Evolutionary conservation across 2,329 filamentous ascomycete genomes (phyloP).

Genomic region (Penicillium frequentans): DNA sequence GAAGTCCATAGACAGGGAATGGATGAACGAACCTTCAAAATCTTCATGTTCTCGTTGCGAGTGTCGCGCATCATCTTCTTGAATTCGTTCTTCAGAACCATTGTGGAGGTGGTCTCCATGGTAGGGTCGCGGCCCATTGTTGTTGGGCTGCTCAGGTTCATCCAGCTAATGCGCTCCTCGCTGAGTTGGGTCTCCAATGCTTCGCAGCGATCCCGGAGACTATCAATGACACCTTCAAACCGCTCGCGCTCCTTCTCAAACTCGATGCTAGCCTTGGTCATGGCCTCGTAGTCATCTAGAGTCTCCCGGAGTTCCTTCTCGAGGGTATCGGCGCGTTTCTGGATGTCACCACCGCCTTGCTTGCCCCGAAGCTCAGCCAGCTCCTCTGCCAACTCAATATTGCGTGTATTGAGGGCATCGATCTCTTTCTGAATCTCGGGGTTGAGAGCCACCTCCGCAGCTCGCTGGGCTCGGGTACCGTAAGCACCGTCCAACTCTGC

Average conservation of each 20-base stretch:
- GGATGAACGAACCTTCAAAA: constrained; percentile 58
- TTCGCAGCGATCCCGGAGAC: constrained; percentile 63
- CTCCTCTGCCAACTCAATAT: constrained; percentile 48
- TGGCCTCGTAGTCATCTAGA: constrained; percentile 67
- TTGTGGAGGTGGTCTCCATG: constrained; percentile 63
- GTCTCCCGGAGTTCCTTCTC: constrained; percentile 68
- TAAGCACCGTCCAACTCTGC: constrained; percentile 95
- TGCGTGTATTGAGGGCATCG: constrained; percentile 54
- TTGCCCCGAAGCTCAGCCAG: constrained; percentile 45
- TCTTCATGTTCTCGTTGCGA: constrained; percentile 64
- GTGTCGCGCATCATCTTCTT: constrained; percentile 80
- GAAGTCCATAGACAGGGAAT: background rate
- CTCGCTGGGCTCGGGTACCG: constrained; percentile 69
- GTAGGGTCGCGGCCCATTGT: constrained; percentile 38
- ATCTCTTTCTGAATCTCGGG: constrained; percentile 61
- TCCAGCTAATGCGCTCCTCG: constrained; percentile 66
- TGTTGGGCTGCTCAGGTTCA: constrained; percentile 60
- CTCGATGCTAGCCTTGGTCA: constrained; percentile 69
- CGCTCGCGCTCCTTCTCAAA: constrained; percentile 69
- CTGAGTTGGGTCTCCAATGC: constrained; percentile 62
- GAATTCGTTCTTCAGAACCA: constrained; percentile 71
- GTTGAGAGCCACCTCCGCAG: constrained; percentile 63
- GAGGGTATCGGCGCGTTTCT: constrained; percentile 54
- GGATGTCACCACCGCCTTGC: constrained; percentile 37
- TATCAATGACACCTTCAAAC: constrained; percentile 64